phyloP scores from a whole-genome alignment of 2,329 filamentous ascomycete species.

The Lecanicillium sp. region DNA sequence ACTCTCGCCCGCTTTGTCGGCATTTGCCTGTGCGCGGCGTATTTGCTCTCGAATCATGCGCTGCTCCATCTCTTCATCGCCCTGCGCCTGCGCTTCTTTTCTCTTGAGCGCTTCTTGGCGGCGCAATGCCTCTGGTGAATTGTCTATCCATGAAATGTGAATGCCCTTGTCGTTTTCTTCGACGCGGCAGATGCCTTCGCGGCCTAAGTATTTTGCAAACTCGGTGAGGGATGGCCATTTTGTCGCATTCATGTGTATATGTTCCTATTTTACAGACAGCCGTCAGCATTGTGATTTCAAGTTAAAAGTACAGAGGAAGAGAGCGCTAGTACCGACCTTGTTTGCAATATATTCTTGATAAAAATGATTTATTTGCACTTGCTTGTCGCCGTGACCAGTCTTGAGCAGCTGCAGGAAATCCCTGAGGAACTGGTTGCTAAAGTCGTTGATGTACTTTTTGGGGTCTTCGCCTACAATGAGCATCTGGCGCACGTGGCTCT shows the following conservation, averaged over 20 bases:
- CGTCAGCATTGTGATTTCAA: background rate
- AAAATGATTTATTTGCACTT: conserved; percentile 81
- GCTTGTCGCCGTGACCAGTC: conserved; percentile 85
- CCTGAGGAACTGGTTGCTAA: conserved; percentile 68
- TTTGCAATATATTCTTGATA: conserved; percentile 90
- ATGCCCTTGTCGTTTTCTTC: conserved; percentile 84
- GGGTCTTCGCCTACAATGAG: conserved; percentile 80
- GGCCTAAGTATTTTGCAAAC: conserved; percentile 77
- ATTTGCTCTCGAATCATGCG: conserved; percentile 79
- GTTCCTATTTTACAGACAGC: conserved; percentile 35
- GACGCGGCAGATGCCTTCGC: conserved; percentile 81
- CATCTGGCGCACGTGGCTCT: conserved; percentile 85
- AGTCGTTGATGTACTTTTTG: conserved; percentile 75
- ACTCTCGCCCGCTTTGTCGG: conserved; percentile 30
- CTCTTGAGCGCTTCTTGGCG: conserved; percentile 72
- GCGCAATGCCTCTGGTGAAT: conserved; percentile 74
- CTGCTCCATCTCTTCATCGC: conserved; percentile 85
- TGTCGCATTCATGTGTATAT: conserved; percentile 91
- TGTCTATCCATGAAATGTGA: conserved; percentile 85
- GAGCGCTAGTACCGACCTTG: conserved; percentile 31
- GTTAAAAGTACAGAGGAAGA: background rate
- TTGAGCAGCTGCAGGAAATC: conserved; percentile 72
- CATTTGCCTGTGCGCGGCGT: conserved; percentile 54
- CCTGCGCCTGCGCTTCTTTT: conserved; percentile 80
- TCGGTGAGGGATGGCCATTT: conserved; percentile 83